Evolutionary conservation across 2,329 filamentous ascomycete genomes (phyloP).

Genomic region (Cordyceps sp.): DNA sequence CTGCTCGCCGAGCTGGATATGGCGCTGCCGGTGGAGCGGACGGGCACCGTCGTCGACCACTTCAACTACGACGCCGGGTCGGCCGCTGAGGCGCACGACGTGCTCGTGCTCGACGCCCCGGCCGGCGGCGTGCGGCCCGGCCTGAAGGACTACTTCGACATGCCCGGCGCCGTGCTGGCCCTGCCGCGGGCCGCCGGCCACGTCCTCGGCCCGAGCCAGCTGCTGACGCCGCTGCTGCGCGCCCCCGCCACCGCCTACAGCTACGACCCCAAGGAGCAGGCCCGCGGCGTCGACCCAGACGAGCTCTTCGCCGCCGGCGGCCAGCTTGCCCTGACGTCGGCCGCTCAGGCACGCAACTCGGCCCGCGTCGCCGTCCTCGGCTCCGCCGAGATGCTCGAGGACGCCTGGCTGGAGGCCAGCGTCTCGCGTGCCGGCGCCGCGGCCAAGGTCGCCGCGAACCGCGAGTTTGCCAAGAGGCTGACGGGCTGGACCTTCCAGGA

Average conservation of each 20-base stretch:
- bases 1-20: slow-evolving; percentile 83
- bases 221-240: slow-evolving; percentile 67
- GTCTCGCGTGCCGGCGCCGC: slow-evolving; percentile 44
- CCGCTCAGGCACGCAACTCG: slow-evolving; percentile 82
- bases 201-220: slow-evolving; percentile 57
- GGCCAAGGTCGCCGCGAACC: slow-evolving; percentile 57
- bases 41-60: slow-evolving; percentile 78
- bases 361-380: slow-evolving; percentile 78
- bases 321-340: slow-evolving; percentile 73
- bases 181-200: slow-evolving; percentile 72
- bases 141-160: slow-evolving; percentile 59
- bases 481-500: slow-evolving; percentile 97
- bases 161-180: slow-evolving; percentile 45
- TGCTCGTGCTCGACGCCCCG: slow-evolving; percentile 62
- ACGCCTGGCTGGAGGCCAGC: slow-evolving; percentile 75
- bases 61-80: slow-evolving; percentile 77
- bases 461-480: slow-evolving; percentile 68
- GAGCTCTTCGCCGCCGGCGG: slow-evolving; percentile 72
- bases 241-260: slow-evolving; percentile 78
- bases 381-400: slow-evolving; percentile 70
- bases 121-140: slow-evolving; percentile 44
- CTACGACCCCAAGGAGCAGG: slow-evolving; percentile 84
- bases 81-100: slow-evolving; percentile 72
- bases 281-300: slow-evolving; percentile 43
- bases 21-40: slow-evolving; percentile 69